Percentiles rank a stretch among this genome's conserved stretches.
These are phyloP conservation scores for Ganoderma lucidum DNA, from an alignment of 1,284 basidiomycete genomes.

Conservation along the genomic window DNA sequence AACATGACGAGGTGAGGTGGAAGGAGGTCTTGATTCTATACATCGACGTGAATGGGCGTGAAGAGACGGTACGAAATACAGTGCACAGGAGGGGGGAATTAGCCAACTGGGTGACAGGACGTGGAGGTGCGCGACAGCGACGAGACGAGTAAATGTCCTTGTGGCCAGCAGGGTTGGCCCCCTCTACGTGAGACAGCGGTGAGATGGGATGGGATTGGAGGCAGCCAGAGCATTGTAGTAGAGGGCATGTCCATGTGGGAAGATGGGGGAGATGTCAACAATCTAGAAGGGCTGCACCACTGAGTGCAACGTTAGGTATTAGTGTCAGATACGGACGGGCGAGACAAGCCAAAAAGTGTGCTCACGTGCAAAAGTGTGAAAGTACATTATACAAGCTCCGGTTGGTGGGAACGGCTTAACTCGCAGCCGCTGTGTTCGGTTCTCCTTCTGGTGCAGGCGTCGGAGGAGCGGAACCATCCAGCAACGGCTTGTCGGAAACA, in stretches of 20 bases:
- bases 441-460: conserved; percentile 20
- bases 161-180: conserved; percentile 4
- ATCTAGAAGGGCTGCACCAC: conserved; percentile 16
- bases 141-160: conserved; percentile 11
- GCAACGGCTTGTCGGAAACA: conserved; percentile 45
- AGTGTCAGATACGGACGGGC: background rate
- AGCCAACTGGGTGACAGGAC: background rate
- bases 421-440: conserved; percentile 17
- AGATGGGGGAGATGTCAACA: conserved; percentile 2
- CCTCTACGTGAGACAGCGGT: background rate
- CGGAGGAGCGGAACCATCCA: conserved; percentile 30
- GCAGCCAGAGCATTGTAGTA: conserved; percentile 10
- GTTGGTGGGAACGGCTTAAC: conserved; percentile 6
- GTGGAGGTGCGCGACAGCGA: conserved; percentile 5
- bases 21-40: conserved; percentile 17
- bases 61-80: conserved; percentile 20
- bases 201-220: background rate
- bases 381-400: conserved; percentile 25
- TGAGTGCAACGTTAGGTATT: background rate
- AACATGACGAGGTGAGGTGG: background rate
- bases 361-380: conserved; percentile 19
- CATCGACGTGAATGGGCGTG: conserved; percentile 14
- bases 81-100: conserved; percentile 16
- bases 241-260: conserved; percentile 13
- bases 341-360: background rate